Conservation (phyloP, 169 alveolate genomes). For the Besnoitia besnoiti region DNA sequence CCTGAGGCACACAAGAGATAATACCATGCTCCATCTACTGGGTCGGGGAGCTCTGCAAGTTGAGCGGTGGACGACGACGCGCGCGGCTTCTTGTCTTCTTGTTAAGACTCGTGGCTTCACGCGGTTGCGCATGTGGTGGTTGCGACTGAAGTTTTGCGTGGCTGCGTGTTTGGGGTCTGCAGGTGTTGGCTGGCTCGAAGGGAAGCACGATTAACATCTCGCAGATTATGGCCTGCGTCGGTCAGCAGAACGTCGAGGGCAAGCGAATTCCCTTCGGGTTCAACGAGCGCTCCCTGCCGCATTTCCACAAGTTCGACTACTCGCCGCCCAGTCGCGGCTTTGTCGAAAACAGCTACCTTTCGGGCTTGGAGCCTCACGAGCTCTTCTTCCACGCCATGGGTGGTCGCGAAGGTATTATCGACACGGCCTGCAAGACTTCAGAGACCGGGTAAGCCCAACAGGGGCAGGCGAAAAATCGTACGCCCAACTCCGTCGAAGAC, state of each 20-base stretch:
- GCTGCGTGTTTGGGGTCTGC: not conserved
- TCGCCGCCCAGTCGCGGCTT: slow-evolving; percentile 99
- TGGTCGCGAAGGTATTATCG: slow-evolving; percentile 99
- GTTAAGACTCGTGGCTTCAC: too few species aligned
- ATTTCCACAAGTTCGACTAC: slow-evolving; percentile 98
- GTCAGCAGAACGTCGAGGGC: slow-evolving; percentile 99
- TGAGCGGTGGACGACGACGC: too few species aligned
- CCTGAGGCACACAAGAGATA: too few species aligned
- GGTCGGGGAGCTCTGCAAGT: too few species aligned
- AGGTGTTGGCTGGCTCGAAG: slow-evolving; percentile 93
- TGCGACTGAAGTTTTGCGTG: too few species aligned
- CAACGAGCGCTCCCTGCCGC: slow-evolving; percentile 98
- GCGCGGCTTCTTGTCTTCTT: too few species aligned
- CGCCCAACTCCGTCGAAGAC: too few species aligned
- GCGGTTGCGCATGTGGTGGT: too few species aligned
- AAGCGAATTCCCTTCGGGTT: slow-evolving; percentile 99
- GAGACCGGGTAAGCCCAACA: slow-evolving; percentile 93
- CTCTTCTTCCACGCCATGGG: slow-evolving; percentile 99
- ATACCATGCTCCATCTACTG: too few species aligned
- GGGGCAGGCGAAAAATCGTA: not conserved
- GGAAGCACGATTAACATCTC: slow-evolving; percentile 97
- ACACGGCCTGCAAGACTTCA: slow-evolving; percentile 99
- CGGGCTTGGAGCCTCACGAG: slow-evolving; percentile 92
- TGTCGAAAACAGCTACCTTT: slow-evolving; percentile 96
- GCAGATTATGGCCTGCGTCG: slow-evolving; percentile 99